Base-by-base conservation (phyloP, 108 stramenopile species). In the Mediolabrus comicus region DNA sequence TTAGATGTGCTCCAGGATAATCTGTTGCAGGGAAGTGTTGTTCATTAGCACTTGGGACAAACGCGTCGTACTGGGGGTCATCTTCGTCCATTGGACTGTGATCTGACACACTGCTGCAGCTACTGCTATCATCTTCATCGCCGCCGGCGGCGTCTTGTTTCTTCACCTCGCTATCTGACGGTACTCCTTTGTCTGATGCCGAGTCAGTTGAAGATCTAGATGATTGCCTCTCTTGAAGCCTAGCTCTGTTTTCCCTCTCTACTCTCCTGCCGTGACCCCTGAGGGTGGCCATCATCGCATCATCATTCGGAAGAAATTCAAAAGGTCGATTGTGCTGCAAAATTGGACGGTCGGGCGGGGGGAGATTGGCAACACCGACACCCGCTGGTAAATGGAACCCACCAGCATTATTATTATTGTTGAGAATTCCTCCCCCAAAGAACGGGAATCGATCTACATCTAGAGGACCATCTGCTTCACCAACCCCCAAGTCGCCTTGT, bases 11-110 rank as follows among this genome's bases (percentile, higher is more conserved):
- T 27, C 74, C 52, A 1, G 79, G 69, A 22, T 32, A 41, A 30
- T 53, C 56, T 26, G 34, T 24, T 30, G 32, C 38, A 16, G 57
- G 67, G 53, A 28, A 33, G 13, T 62, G 27, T 19, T 41, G 60
- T 26, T 75, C 74, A 28, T 53, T 53, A 5, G 89, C 85, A 32
- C 68, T 30, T 12, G 68, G 68, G 7, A 69, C 39, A 49, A 72
- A 72, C 31, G 71, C 71, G 28, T 72, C 71, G 30, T 57, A 64
- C 1, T 36, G 61, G 14, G 71, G 71, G 25, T 72, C 71, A 57
- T 63, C 53, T 19, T 62, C 54, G 22, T 63, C 61, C 4, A 72
- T 43, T 19, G 61, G 34, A 22, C 32, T 14, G 16, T 62, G 52
- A 57, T 72, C 71, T 28, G 71, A 72, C 11, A 72, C 53, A n/a